phyloP scores from a whole-genome alignment of 2,329 filamentous ascomycete species.

The Venturia carpophila region DNA sequence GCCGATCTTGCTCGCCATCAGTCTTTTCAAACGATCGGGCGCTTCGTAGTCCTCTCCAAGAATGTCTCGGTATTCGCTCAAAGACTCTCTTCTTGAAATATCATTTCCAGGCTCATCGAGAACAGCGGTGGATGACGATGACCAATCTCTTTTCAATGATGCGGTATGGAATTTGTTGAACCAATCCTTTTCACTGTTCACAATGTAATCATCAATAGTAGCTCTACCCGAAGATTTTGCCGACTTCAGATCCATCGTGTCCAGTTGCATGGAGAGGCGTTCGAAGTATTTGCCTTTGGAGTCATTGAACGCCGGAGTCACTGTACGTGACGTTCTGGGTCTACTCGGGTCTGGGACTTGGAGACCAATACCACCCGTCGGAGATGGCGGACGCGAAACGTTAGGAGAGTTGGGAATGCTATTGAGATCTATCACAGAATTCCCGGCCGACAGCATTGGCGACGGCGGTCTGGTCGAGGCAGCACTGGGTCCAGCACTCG shows the following conservation, averaged over 20 bases:
- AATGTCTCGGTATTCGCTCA: slow-evolving; percentile 18
- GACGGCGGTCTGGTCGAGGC: slow-evolving; percentile 4
- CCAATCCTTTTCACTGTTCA: slow-evolving; percentile 8
- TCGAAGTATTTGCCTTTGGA: slow-evolving; percentile 7
- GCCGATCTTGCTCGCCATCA: slow-evolving; percentile 41
- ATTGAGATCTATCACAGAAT: slow-evolving; percentile 56
- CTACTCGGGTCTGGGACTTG: slow-evolving; percentile 44
- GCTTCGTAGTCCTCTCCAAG: slow-evolving; percentile 24
- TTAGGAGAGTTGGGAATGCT: slow-evolving; percentile 24
- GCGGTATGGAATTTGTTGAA: slow-evolving; percentile 22
- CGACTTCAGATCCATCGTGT: slow-evolving; percentile 4
- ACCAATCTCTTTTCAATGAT: slow-evolving; percentile 56
- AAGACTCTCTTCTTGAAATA: not conserved
- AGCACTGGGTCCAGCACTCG: not conserved
- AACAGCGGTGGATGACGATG: slow-evolving; percentile 15
- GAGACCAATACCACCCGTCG: not conserved
- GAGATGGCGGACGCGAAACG: not conserved
- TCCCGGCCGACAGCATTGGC: slow-evolving; percentile 47
- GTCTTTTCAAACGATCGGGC: slow-evolving; percentile 22
- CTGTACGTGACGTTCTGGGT: slow-evolving; percentile 50
- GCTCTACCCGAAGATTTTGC: not conserved
- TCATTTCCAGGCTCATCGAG: not conserved
- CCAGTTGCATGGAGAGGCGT: not conserved
- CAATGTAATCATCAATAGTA: slow-evolving; percentile 5
- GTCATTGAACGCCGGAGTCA: slow-evolving; percentile 26